Evolutionary conservation across 805 yeast genomes (phyloP).

Genomic region (Candida sonorensis): DNA sequence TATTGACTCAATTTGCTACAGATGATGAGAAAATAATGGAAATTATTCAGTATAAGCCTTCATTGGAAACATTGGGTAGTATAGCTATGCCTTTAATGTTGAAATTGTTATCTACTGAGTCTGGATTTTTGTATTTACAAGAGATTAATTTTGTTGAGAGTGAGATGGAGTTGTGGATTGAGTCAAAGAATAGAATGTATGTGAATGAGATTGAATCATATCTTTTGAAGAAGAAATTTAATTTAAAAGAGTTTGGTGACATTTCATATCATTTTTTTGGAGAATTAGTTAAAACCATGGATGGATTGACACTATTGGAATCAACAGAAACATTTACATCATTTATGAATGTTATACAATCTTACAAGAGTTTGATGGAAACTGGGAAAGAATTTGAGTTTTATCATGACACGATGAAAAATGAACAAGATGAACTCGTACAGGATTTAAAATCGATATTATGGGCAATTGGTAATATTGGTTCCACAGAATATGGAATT

Average conservation of each 20-base stretch:
- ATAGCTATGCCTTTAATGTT: slow-evolving; percentile 44
- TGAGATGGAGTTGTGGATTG: slow-evolving; percentile 66
- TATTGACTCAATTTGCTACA: slow-evolving; percentile 46
- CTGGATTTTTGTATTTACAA: slow-evolving; percentile 63
- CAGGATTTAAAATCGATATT: slow-evolving; percentile 60
- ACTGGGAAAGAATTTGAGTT: slow-evolving; percentile 14
- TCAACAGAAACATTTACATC: slow-evolving; percentile 20
- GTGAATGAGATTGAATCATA: slow-evolving; percentile 40
- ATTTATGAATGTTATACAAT: slow-evolving; percentile 12
- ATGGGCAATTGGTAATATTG: slow-evolving; percentile 86
- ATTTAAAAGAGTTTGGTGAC: slow-evolving; percentile 7
- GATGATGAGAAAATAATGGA: slow-evolving; percentile 38
- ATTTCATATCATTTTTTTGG: slow-evolving; percentile 71
- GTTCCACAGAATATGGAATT: slow-evolving; percentile 66
- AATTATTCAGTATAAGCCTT: slow-evolving; percentile 50
- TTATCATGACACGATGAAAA: slow-evolving; percentile 11
- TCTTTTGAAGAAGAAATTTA: slow-evolving; percentile 19
- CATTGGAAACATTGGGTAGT: slow-evolving; percentile 31
- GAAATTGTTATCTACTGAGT: slow-evolving; percentile 55
- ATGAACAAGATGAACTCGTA: slow-evolving; percentile 30
- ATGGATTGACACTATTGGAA: slow-evolving; percentile 62
- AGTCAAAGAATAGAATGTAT: slow-evolving; percentile 37
- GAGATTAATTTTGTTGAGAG: slow-evolving; percentile 52
- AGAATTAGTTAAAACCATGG: slow-evolving; percentile 70
- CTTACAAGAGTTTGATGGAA: slow-evolving; percentile 12